A percentile compares a stretch with the other conserved stretches of the same genome.
Evolutionary conservation across 2,329 filamentous ascomycete species (phyloP).

Genomic region (Sporothrix globosa): DNA sequence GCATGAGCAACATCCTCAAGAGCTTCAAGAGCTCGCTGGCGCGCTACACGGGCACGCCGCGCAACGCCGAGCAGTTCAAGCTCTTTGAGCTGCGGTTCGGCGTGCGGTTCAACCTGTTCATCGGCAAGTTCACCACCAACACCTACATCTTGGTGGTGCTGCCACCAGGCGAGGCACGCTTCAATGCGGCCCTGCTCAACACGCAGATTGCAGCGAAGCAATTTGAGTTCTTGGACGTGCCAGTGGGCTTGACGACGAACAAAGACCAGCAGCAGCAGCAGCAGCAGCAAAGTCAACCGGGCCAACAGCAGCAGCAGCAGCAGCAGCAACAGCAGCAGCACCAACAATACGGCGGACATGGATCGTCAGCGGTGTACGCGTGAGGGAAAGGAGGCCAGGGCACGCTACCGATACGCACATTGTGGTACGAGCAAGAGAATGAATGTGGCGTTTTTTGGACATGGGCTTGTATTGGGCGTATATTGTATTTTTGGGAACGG

Average conservation of each 20-base stretch:
- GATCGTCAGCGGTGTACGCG: slow-evolving; percentile 24
- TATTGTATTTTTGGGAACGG: not conserved
- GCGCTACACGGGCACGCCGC: slow-evolving; percentile 77
- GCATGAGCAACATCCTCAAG: slow-evolving; percentile 95
- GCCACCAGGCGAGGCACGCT: slow-evolving; percentile 85
- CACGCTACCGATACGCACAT: not conserved
- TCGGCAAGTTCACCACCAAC: slow-evolving; percentile 94
- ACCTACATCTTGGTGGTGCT: slow-evolving; percentile 93
- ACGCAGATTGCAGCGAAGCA: slow-evolving; percentile 83
- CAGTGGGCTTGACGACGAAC: slow-evolving; percentile 42
- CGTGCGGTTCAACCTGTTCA: slow-evolving; percentile 85
- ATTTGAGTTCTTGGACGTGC: slow-evolving; percentile 70
- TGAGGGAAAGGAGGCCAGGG: not conserved
- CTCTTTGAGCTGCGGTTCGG: slow-evolving; percentile 79
- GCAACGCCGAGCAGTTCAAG: slow-evolving; percentile 78
- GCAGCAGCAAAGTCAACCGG: slow-evolving; percentile 1
- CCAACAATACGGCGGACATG: slow-evolving; percentile 7
- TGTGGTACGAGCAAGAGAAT: not conserved
- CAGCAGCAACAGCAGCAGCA: slow-evolving; percentile 15
- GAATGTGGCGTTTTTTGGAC: slow-evolving; percentile 12
- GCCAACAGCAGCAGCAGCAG: slow-evolving; percentile 16
- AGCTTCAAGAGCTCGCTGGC: slow-evolving; percentile 88
- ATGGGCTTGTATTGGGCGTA: not conserved
- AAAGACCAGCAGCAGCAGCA: slow-evolving; percentile 34
- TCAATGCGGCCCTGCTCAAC: slow-evolving; percentile 89